phyloP scores from a whole-genome alignment of 148 eudicot genomes.

The Rhododendron simsii region DNA sequence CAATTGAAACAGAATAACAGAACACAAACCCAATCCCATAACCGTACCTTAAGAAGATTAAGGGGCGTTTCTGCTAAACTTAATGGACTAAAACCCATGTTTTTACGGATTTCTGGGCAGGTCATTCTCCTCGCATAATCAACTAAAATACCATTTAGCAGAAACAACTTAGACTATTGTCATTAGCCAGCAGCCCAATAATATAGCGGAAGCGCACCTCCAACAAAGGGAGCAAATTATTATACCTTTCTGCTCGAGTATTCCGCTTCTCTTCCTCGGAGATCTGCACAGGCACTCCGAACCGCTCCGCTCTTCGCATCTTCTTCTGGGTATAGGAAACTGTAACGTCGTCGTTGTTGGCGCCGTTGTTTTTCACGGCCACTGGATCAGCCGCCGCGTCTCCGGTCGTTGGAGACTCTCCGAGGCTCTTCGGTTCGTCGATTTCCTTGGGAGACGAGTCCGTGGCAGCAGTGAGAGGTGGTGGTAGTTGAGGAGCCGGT shows the following conservation, averaged over 20 bases:
- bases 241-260: slow-evolving; percentile 81
- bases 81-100: too few species aligned
- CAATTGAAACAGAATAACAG: neutral
- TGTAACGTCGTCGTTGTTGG: slow-evolving; percentile 6
- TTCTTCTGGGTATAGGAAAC: slow-evolving; percentile 55
- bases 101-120: too few species aligned
- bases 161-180: too few species aligned
- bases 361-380: slow-evolving; percentile 9
- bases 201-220: too few species aligned
- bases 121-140: too few species aligned
- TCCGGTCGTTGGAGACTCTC: neutral
- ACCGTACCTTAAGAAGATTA: neutral
- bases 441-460: slow-evolving; percentile 9
- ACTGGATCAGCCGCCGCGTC: neutral
- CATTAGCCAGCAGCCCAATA: neutral
- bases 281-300: slow-evolving; percentile 67
- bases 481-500: neutral
- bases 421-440: slow-evolving; percentile 14
- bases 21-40: neutral
- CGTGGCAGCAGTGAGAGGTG: neutral
- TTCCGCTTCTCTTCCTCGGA: slow-evolving; percentile 77
- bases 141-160: too few species aligned
- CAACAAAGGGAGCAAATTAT: neutral
- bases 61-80: neutral
- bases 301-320: slow-evolving; percentile 75